Base-by-base conservation (phyloP, 345 rosid species). In the Eucalyptus regnans region DNA sequence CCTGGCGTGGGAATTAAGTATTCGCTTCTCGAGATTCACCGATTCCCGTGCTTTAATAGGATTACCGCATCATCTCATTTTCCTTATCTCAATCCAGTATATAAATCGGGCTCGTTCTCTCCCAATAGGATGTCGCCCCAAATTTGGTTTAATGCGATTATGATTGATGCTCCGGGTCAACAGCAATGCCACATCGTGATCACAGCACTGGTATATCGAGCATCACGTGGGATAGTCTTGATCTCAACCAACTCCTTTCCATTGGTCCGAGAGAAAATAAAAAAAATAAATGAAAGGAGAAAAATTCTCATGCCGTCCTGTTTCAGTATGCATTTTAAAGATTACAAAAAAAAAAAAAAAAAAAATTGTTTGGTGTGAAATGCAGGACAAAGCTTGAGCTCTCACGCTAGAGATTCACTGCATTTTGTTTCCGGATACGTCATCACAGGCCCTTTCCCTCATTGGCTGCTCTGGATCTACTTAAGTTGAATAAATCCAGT, bases 161-260 rank as follows among this genome's bases (percentile, higher is more conserved):
- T 4, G 27, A 76, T 37, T 48, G 27, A 5, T 20, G 3, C 7
- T 76, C 1, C 1, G 7, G 0, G 13, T 10, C 12, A 23, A 7
- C 8, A 18, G 4, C 15, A 8, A 37, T 76, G 8, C 15, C 27
- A 20, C 8, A 15, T 20, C 11, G 48, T 10, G 8, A 76, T 37
- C 43, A 2, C 8, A 1, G 14, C 6, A 3, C 20, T 76, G 6
- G 8, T 76, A 6, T 9, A 29, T 41, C 27, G 5, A 41, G 12
- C 29, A 7, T 76, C 84, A 1, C 6, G 12, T 12, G 48, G 15
- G 23, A 22, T 13, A 11, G 1, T 76, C 83, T 41, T 5, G 4
- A 10, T 41, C 5, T 76, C 48, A 5, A 76, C 8, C 27, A 20
- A 41, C 27, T 20, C 29, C 48, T 11, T 76, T 43, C 8, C 27